Conservation (phyloP, 108 stramenopile species). For the Conticribra weissflogii region DNA sequence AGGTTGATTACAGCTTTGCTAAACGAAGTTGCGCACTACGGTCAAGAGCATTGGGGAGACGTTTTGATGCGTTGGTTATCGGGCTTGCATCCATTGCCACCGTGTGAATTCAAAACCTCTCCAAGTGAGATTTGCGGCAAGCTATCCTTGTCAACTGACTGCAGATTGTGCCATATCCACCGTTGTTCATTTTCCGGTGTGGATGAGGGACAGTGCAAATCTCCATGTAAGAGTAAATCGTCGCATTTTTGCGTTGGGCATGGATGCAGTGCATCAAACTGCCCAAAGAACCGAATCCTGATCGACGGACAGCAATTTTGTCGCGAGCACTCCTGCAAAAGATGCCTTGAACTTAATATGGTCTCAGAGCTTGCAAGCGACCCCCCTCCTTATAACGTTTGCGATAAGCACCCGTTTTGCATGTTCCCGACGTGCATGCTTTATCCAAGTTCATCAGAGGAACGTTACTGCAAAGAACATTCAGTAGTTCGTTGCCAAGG, state of each 20-base stretch:
- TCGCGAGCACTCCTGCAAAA: conserved; percentile 18
- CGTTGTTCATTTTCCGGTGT: conserved; percentile 12
- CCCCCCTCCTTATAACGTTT: conserved; percentile 32
- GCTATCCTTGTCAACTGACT: conserved; percentile 17
- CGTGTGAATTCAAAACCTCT: neutral
- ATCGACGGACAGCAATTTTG: conserved; percentile 1
- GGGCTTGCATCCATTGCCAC: neutral
- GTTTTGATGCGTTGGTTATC: neutral
- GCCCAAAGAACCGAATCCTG: neutral
- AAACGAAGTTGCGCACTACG: neutral
- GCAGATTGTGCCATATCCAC: conserved; percentile 16
- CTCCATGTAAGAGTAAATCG: neutral
- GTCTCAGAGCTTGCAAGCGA: conserved; percentile 17
- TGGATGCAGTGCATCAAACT: neutral
- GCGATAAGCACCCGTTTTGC: conserved; percentile 25
- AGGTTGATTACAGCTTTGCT: neutral
- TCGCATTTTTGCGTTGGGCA: neutral
- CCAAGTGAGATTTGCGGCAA: conserved; percentile 8
- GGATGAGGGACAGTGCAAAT: conserved; percentile 2
- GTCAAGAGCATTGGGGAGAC: neutral
- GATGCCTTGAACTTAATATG: neutral
- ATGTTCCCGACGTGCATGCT: conserved; percentile 23
- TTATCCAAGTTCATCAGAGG: conserved; percentile 3
- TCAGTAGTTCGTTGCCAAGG: conserved; percentile 21
- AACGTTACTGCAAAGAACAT: conserved; percentile 25